These are phyloP conservation scores for Tetrapyrgos nigripes DNA, from an alignment of 1,284 basidiomycete species.

Conservation along the genomic window DNA sequence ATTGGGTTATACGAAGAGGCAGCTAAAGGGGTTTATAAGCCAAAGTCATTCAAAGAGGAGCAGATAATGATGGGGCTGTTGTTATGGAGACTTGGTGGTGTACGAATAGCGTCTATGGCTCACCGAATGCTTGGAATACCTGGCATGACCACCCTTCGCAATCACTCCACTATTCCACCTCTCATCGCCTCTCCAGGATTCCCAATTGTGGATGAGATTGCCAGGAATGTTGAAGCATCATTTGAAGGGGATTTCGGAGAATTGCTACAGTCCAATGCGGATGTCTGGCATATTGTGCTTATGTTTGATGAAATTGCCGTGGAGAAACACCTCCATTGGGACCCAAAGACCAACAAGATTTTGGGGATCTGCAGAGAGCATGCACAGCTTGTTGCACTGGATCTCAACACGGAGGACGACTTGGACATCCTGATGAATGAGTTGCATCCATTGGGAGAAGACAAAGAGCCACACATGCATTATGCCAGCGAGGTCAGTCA, in stretches of 20 bases:
- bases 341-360: conserved; percentile 29
- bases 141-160: conserved; percentile 21
- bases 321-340: conserved; percentile 30
- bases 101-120: conserved; percentile 27
- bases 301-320: conserved; percentile 35
- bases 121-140: conserved; percentile 25
- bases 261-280: not conserved
- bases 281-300: conserved; percentile 23
- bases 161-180: conserved; percentile 16
- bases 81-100: conserved; percentile 14
- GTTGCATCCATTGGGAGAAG: conserved; percentile 20
- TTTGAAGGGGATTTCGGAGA: not conserved
- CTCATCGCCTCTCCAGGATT: too few species aligned
- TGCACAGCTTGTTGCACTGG: conserved; percentile 17
- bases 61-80: not conserved
- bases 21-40: not conserved
- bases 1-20: not conserved
- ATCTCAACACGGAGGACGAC: conserved; percentile 26
- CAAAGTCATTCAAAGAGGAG: not conserved
- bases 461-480: conserved; percentile 32
- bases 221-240: conserved; percentile 16
- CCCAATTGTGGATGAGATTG: conserved; percentile 24
- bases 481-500: conserved; percentile 33
- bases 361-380: conserved; percentile 39
- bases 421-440: conserved; percentile 28